Conservation (phyloP, 2,329 filamentous ascomycete genomes). For the Pseudogymnoascus sp. region DNA sequence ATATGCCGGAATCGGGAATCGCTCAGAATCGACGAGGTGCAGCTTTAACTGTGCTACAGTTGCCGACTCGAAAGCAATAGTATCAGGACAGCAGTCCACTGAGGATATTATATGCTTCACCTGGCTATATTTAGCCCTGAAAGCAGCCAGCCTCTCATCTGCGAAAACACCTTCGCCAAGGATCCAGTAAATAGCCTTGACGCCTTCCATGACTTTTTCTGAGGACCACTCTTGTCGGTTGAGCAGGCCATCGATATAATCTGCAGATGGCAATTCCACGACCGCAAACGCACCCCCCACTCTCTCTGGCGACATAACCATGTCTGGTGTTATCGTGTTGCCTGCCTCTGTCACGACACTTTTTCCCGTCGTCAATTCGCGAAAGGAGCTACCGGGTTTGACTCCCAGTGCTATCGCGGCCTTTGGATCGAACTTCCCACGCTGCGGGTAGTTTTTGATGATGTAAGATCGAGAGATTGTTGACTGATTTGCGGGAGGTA, state of each 20-base stretch:
- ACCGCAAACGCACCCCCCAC: constrained; percentile 69
- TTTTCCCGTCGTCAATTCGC: constrained; percentile 52
- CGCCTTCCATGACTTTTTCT: constrained; percentile 53
- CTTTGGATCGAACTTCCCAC: constrained; percentile 70
- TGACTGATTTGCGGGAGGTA: constrained; percentile 62
- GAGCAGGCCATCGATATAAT: constrained; percentile 64
- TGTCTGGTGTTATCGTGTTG: constrained; percentile 67
- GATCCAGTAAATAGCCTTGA: constrained; percentile 72
- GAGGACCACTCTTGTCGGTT: constrained; percentile 64
- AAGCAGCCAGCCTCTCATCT: constrained; percentile 55
- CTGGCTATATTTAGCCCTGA: constrained; percentile 54
- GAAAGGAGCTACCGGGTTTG: constrained; percentile 48
- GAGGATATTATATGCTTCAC: constrained; percentile 73
- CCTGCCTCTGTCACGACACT: constrained; percentile 58
- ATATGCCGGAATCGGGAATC: constrained; percentile 65
- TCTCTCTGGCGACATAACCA: constrained; percentile 65
- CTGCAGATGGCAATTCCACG: constrained; percentile 64
- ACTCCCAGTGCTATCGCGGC: constrained; percentile 61
- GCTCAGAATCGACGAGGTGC: constrained; percentile 61
- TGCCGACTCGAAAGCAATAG: constrained; percentile 59
- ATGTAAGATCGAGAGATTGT: constrained; percentile 76
- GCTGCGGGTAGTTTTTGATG: constrained; percentile 63
- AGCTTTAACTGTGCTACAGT: constrained; percentile 61
- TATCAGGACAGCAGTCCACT: constrained; percentile 65
- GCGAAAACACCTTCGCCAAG: constrained; percentile 60